Percentiles rank a stretch among this genome's conserved stretches.
phyloP scores from a whole-genome alignment of 2,329 filamentous ascomycete genomes.

The Kalmusia sp. region DNA sequence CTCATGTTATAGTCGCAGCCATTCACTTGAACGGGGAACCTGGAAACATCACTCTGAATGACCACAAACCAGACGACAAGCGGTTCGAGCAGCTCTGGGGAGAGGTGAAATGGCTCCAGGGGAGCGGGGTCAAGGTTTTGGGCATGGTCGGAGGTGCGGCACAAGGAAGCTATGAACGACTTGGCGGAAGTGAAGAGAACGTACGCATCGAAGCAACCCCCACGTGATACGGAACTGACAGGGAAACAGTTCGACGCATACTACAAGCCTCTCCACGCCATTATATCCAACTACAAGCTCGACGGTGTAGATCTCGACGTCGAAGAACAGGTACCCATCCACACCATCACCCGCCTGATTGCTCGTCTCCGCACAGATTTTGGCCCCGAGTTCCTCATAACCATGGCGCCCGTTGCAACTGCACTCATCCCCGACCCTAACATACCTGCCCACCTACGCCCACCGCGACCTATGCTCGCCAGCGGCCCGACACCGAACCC shows the following conservation, averaged over 20 bases:
- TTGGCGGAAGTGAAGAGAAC: slow-evolving; percentile 41
- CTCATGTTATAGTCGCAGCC: slow-evolving; percentile 86
- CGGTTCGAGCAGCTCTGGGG: slow-evolving; percentile 78
- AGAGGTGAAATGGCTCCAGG: slow-evolving; percentile 76
- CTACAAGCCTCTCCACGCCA: slow-evolving; percentile 71
- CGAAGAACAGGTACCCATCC: slow-evolving; percentile 76
- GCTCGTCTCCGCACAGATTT: slow-evolving; percentile 66
- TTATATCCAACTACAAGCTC: slow-evolving; percentile 64
- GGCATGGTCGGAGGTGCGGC: slow-evolving; percentile 90
- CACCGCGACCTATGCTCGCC: slow-evolving; percentile 37
- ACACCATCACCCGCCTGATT: slow-evolving; percentile 63
- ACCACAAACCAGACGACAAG: slow-evolving; percentile 72
- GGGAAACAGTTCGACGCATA: slow-evolving; percentile 71
- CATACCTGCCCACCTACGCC: slow-evolving; percentile 36
- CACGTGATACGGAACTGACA: neutral
- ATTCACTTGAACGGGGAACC: slow-evolving; percentile 80
- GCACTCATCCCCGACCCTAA: slow-evolving; percentile 64
- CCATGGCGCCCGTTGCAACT: slow-evolving; percentile 81
- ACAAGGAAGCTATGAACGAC: slow-evolving; percentile 70
- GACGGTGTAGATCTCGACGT: slow-evolving; percentile 51
- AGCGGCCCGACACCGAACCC: slow-evolving; percentile 40
- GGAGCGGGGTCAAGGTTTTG: slow-evolving; percentile 77
- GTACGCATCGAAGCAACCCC: slow-evolving; percentile 23
- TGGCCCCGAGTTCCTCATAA: slow-evolving; percentile 74
- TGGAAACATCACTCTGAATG: slow-evolving; percentile 76